Evolutionary conservation across 192 early-diverging fungal genomes (phyloP), one percentile per base, ranked within the genome.

Genomic region (Funneliformis geosporum): DNA sequence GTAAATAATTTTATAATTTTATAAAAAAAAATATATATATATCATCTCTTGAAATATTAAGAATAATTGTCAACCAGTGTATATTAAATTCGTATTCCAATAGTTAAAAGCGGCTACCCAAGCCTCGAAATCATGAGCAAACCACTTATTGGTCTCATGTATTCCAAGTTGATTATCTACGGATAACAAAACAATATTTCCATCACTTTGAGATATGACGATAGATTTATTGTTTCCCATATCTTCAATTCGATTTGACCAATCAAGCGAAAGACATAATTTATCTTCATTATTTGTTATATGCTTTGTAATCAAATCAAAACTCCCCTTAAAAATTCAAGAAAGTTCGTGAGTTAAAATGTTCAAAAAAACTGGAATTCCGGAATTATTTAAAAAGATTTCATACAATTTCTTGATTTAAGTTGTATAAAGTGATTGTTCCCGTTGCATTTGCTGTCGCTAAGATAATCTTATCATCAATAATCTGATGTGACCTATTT

Each of bases 81-180:
- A 99, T 10, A 99, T 83, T 0, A 91, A 61, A 28, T 86, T 83
- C 0, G 92, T 79, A 59, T 92, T 85, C 89, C 93, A 95, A 72
- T 94, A 93, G 83, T 99, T 90, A 81, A 94, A 98, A n/a, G 92
- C 91, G 8, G 90, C 87, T 62, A 95, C 96, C 98, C 98, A 99
- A 12, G 97, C 96, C 80, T 98, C 97, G 47, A 94, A 88, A 40
- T 92, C 92, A 79, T 98, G 97, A 0, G 90, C 98, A 25, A 90
- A 86, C 95, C 96, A 97, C 70, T 88, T 69, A 28, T 78, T 9
- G 18, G 59, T 47, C 33, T 75, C 74, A 12, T 79, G 70, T 4
- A 94, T 62, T 14, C 76, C 68, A 8, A 86, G 85, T 16, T 88
- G 68, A 11, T 80, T 81, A n/a, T 83, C 59, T 1, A 93, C 62